Evolutionary conservation across 495 filamentous ascomycete genomes (phyloP).

Genomic region (Penicillium cataractarum): DNA sequence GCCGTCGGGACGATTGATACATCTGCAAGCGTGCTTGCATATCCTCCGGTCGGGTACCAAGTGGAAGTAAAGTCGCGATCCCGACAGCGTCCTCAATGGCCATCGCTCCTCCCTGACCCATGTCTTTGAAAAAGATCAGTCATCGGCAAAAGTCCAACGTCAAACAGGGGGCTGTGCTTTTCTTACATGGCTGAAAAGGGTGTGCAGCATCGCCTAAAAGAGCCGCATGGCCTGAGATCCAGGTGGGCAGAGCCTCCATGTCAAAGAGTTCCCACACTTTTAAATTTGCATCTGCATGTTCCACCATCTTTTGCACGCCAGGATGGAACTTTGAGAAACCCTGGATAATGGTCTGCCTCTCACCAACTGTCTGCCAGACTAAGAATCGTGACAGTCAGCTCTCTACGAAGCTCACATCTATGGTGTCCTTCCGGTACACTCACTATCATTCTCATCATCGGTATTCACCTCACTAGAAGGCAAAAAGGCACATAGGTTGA

Average conservation of each 20-base stretch:
- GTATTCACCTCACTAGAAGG: background rate
- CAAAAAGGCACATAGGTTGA: background rate
- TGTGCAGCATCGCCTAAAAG: slow-evolving; percentile 65
- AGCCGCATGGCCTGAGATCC: slow-evolving; percentile 48
- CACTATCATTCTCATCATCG: background rate
- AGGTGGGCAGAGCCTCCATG: slow-evolving; percentile 56
- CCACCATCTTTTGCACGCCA: slow-evolving; percentile 42
- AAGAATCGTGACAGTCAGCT: background rate
- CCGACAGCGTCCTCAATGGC: slow-evolving; percentile 63
- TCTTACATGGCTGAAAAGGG: slow-evolving; percentile 30
- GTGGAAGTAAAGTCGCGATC: slow-evolving; percentile 54
- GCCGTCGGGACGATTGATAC: slow-evolving; percentile 33
- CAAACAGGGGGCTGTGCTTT: slow-evolving; percentile 28
- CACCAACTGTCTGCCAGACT: slow-evolving; percentile 49
- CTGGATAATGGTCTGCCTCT: slow-evolving; percentile 42
- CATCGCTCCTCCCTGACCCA: slow-evolving; percentile 59
- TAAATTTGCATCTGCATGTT: slow-evolving; percentile 45
- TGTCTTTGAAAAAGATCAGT: slow-evolving; percentile 28
- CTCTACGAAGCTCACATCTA: background rate
- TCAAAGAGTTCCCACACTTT: slow-evolving; percentile 64
- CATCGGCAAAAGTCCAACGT: background rate
- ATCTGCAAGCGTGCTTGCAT: slow-evolving; percentile 53
- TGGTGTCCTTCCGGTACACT: background rate
- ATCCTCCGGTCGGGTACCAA: slow-evolving; percentile 40
- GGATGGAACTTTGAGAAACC: slow-evolving; percentile 52